Conservation (phyloP, 306 rosid genomes). For the Pyrus communis region DNA sequence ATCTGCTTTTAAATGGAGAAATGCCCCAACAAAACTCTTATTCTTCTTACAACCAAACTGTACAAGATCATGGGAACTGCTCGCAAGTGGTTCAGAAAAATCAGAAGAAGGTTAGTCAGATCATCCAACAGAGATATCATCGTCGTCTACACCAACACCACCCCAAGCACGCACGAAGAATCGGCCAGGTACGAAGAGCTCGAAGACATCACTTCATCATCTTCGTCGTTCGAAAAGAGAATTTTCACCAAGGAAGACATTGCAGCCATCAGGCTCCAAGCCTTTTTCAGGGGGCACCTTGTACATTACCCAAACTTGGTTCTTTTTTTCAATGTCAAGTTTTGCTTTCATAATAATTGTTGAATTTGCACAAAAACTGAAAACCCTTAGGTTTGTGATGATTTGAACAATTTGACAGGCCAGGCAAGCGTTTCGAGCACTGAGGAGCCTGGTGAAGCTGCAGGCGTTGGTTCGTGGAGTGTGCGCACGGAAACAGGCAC, state of each 20-base stretch:
- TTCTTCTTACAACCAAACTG: not conserved
- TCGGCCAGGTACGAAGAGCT: constrained; percentile 10
- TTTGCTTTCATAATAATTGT: not conserved
- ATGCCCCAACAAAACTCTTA: not conserved
- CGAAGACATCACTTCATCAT: constrained; percentile 1
- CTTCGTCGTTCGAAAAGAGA: not conserved
- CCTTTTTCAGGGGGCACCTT: constrained; percentile 80
- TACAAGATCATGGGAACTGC: constrained; percentile 30
- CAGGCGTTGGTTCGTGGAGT: constrained; percentile 84
- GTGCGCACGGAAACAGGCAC: constrained; percentile 53
- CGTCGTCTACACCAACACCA: constrained; percentile 22
- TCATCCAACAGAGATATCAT: constrained; percentile 26
- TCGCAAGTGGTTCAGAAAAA: constrained; percentile 40
- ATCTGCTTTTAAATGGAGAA: not conserved
- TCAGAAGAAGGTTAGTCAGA: constrained; percentile 33
- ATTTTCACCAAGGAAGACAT: constrained; percentile 25
- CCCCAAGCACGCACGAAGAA: constrained; percentile 12
- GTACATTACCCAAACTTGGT: constrained; percentile 28
- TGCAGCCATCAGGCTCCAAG: constrained; percentile 71
- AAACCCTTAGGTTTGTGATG: not conserved
- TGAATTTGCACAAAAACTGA: not conserved
- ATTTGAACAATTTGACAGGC: constrained; percentile 40
- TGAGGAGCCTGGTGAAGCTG: constrained; percentile 69
- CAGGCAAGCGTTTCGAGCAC: constrained; percentile 58
- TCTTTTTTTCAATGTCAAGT: not conserved